Base-by-base conservation (phyloP, 495 filamentous ascomycete species). In the Cercophora newfieldiana region DNA sequence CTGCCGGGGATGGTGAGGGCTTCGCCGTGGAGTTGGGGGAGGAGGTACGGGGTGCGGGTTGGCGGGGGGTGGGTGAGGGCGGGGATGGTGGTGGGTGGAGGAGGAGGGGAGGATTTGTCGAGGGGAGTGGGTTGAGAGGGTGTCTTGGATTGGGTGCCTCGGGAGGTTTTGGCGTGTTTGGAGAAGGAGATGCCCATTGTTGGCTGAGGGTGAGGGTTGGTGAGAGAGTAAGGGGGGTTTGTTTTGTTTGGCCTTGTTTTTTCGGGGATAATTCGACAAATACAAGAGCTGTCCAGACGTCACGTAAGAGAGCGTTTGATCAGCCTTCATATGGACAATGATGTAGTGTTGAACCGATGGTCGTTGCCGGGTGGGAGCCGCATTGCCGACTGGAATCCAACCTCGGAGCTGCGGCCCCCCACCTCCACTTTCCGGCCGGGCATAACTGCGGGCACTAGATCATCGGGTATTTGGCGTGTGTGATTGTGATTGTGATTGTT, bases 11-110 rank as follows among this genome's bases (percentile, higher is more conserved):
- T 54, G 21, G 61, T 54, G 28, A 64, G 25, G 5, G 33, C 1
- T 53, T 64, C 61, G 22, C 61, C 61, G n/a, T 54, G 47, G 33
- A 55, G 61, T 19, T 54, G 50, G 49, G 26, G 21, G 48, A 64
- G 51, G 26, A 56, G 51, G 50, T 64, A 64, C 49, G 33, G 47
- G 25, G 61, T 64, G 5, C 49, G 1, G 49, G 25, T 44, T 1
- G 47, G 12, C 21, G 61, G 61, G 4, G 61, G 61, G 21, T 22
- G 1, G 26, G 49, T 8, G 26, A 54, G 61, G 22, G 51, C 30
- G 22, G 48, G 26, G 47, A 64, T 64, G n/a, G 49, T 56, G 61
- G 59, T n/a, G 47, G 16, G 48, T 54, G 49, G 7, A 12, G 6
- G 4, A n/a, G 48, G 21, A 4, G 3, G 48, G 48, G 16, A n/a